These are phyloP conservation scores for Gossypium schwendimanii DNA, from an alignment of 441 rosid genomes.

Conservation along the genomic window DNA sequence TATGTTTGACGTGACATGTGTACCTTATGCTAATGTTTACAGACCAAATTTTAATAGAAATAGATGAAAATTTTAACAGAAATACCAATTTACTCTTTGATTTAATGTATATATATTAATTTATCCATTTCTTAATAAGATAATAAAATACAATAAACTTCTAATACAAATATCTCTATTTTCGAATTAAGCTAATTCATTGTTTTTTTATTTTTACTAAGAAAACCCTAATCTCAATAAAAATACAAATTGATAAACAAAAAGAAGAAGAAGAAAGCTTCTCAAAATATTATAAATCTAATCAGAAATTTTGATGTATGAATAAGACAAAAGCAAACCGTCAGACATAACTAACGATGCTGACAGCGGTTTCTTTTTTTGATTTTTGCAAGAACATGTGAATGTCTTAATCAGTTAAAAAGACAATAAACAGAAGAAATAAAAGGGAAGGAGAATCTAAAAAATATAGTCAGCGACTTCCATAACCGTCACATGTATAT, in stretches of 20 bases:
- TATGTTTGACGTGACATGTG: too few species aligned
- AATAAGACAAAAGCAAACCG: slow-evolving; percentile 18
- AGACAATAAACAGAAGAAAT: background rate
- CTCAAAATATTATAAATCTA: slow-evolving; percentile 4
- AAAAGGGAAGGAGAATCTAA: slow-evolving; percentile 9
- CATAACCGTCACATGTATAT: slow-evolving; percentile 28
- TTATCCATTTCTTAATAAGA: too few species aligned
- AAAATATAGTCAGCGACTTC: slow-evolving; percentile 17
- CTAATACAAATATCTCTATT: too few species aligned
- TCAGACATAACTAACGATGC: slow-evolving; percentile 19
- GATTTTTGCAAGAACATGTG: slow-evolving; percentile 5
- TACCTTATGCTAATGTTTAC: too few species aligned
- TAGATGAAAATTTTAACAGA: too few species aligned
- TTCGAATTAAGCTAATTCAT: background rate
- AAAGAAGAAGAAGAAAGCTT: slow-evolving; percentile 4
- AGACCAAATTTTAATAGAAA: too few species aligned
- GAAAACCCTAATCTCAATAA: background rate
- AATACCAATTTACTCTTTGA: too few species aligned
- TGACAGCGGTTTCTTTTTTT: slow-evolving; percentile 10
- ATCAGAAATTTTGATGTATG: slow-evolving; percentile 8
- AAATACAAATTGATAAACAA: background rate
- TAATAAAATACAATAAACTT: too few species aligned
- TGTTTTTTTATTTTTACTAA: background rate
- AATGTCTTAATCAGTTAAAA: slow-evolving; percentile 16
- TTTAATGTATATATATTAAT: too few species aligned